Conservation (phyloP, 805 yeast genomes). For the Zygotorulaspora florentina region DNA sequence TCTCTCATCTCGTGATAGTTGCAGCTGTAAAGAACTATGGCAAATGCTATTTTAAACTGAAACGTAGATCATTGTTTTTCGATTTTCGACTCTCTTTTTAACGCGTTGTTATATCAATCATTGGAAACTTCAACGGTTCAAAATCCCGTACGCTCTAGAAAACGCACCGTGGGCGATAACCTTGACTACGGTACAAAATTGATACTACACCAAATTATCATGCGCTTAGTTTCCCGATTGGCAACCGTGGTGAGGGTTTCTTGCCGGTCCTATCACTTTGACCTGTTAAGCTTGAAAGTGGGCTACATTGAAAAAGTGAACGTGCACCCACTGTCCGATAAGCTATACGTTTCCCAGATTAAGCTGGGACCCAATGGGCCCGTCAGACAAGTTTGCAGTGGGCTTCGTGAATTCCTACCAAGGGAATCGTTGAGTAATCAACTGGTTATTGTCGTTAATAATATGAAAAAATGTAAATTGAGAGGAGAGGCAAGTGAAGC, state of each 20-base stretch:
- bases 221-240: background rate
- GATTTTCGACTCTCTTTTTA: background rate
- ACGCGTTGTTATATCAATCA: background rate
- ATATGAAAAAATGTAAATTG: slow-evolving; percentile 59
- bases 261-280: slow-evolving; percentile 10
- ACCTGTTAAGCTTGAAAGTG: slow-evolving; percentile 37
- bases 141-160: too few species aligned
- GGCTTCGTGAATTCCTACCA: slow-evolving; percentile 46
- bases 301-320: slow-evolving; percentile 47
- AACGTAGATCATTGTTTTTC: background rate
- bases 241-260: background rate
- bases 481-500: slow-evolving; percentile 60
- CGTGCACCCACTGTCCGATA: slow-evolving; percentile 55
- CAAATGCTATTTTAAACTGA: background rate
- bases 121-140: background rate
- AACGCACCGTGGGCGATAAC: too few species aligned
- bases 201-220: too few species aligned
- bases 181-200: too few species aligned
- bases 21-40: too few species aligned
- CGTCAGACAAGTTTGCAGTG: slow-evolving; percentile 49
- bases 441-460: slow-evolving; percentile 50
- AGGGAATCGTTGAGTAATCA: slow-evolving; percentile 37
- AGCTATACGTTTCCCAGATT: slow-evolving; percentile 53
- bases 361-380: slow-evolving; percentile 23
- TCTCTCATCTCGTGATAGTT: slow-evolving; percentile 43